Base-by-base conservation (phyloP, 1,284 basidiomycete species). In the Leccinum griseonigrum region DNA sequence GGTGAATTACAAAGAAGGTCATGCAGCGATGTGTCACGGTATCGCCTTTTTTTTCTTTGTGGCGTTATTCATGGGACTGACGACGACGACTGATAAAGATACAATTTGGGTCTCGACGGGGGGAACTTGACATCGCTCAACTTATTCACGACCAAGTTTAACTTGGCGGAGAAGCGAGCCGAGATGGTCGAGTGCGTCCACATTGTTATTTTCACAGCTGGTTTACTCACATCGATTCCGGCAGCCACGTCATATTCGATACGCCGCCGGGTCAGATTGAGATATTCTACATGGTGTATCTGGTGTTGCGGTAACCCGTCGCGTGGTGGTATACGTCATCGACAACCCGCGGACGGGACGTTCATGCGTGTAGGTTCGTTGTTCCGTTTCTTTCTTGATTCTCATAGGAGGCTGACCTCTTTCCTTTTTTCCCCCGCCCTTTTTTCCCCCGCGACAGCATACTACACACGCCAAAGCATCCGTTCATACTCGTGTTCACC, bases 221-320 rank as follows among this genome's bases (percentile, higher is more conserved):
- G 48, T 4, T 18, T 9, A 36, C 54, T 65, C 28, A 58, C 26
- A 22, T 29, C 16, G 28, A 36, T 36, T 36, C 52, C 54, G 57
- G 26, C 68, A 97, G 95, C 69, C 90, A 98, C 78, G 86, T 99
- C 61, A 88, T 99, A 50, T 80, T 99, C 38, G 97, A 99, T 72
- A 99, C n/a, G n/a, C n/a, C 97, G 0, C 97, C 97, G 3, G 97
- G 97, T 6, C 97, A 99, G 77, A 99, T 99, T 70, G 97, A 99
- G 77, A 99, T n/a, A n/a, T n/a, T n/a, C n/a, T 73, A 99, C 97
- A 51, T 99, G 97, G 97, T 98, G 97, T 97, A 1, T 98, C 95
- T 32, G 97, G 97, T 3, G 95, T 98, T 73, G 94, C 34, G 34
- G 34, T 36, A 10, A 36, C 34, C 97, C n/a, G 83, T 99, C 32